Conservation (phyloP, 2,329 filamentous ascomycete genomes). For the Cercospora zeae-maydis region DNA sequence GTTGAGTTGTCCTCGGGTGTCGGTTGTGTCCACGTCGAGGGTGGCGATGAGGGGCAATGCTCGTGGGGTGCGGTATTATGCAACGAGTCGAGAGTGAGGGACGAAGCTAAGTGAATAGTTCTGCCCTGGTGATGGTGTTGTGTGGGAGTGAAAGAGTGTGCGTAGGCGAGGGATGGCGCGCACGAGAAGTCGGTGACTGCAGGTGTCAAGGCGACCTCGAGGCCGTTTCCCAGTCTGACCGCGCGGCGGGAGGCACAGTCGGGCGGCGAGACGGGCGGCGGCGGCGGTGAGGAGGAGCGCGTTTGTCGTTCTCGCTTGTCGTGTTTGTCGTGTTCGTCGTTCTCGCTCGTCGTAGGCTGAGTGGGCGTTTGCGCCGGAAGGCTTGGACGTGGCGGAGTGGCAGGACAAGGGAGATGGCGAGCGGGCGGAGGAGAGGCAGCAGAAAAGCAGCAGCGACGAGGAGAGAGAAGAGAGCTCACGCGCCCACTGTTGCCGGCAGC, state of each 20-base stretch:
- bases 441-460: neutral
- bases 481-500: conserved; percentile 18
- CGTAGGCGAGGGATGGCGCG: conserved; percentile 11
- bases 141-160: conserved; percentile 17
- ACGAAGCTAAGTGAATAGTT: conserved; percentile 38
- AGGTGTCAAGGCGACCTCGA: neutral
- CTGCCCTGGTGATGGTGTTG: conserved; percentile 15
- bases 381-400: conserved; percentile 19
- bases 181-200: conserved; percentile 7
- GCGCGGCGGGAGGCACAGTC: neutral
- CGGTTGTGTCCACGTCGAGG: neutral
- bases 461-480: no score
- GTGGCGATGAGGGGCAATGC: neutral
- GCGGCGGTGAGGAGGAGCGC: neutral
- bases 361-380: neutral
- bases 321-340: conserved; percentile 5
- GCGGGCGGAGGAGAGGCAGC: neutral
- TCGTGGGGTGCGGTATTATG: conserved; percentile 1
- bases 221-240: conserved; percentile 3
- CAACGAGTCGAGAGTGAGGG: conserved; percentile 9
- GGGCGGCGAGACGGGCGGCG: conserved; percentile 4
- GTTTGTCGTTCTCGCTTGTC: conserved; percentile 9
- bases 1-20: neutral
- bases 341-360: conserved; percentile 8
- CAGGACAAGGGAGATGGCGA: neutral